Evolutionary conservation across 176 grass and related monocot genomes (phyloP), one percentile per base, ranked within the genome.

Genomic region (Otatea glauca): DNA sequence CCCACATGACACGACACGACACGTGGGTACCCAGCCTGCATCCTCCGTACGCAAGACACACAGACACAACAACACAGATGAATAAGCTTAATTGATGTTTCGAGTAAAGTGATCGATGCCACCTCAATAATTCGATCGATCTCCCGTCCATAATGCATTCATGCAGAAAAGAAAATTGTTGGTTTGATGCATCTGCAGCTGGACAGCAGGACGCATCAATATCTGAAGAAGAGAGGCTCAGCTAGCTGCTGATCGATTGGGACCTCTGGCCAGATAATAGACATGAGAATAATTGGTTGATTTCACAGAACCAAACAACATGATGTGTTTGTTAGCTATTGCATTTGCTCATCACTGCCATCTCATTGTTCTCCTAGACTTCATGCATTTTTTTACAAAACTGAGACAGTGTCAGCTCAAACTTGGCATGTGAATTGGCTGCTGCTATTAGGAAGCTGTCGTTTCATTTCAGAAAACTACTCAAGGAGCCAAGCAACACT

Each of bases 301-400:
- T 45, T 65, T 64, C 51, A 51, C 45, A 73, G 20, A 37, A 78
- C 74, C 13, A 21, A 84, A 35, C 47, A 88, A 9, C 48, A 79
- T 14, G 20, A 8, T 59, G 11, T 50, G 60, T 56, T 53, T 10
- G 59, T 42, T 14, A 72, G 47, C 48, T 44, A 20, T 15, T 68
- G 9, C 16, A 11, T 68, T 42, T n/a, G 13, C 16, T 48, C 69
- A 16, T 79, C 25, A 58, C 37, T 56, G 50, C 45, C 21, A 50
- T 84, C 67, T 53, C 63, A 39, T 50, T 79, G 37, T 79, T 73
- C 75, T 39, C 59, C 61, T 58, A 12, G 25, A 72, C 47, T 65
- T 63, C 27, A 73, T 5, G n/a, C 49, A 37, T 29, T 29, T n/a
- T 79, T 61, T 60, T 89, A 84, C 81, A 64, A 37, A 43, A 48